Conservation (phyloP, 2,329 filamentous ascomycete genomes). For the Pleomassaria siparia region DNA sequence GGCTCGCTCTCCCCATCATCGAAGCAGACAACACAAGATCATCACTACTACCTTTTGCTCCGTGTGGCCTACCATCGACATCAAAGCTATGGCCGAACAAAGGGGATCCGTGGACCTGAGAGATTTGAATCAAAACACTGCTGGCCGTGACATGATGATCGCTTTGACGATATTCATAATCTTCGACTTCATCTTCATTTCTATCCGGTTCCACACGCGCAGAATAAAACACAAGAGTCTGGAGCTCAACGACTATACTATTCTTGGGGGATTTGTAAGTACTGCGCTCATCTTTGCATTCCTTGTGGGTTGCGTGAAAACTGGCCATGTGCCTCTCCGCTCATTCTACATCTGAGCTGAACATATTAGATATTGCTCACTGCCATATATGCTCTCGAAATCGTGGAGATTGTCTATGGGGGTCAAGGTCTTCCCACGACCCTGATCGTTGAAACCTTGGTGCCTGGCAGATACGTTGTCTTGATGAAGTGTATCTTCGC, state of each 20-base stretch:
- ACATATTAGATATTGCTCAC: slow-evolving; percentile 1
- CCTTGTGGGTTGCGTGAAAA: not conserved
- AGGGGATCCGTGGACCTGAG: not conserved
- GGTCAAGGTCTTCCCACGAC: not conserved
- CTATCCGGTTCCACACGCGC: slow-evolving; percentile 2
- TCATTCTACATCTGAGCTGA: not conserved
- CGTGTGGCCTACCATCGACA: not conserved
- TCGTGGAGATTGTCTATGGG: slow-evolving; percentile 3
- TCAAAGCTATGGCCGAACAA: not conserved
- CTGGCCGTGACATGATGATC: slow-evolving; percentile 1
- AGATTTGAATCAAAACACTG: not conserved
- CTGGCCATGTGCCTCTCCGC: not conserved
- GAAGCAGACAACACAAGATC: not conserved
- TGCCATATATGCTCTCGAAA: slow-evolving; percentile 1
- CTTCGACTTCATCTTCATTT: slow-evolving; percentile 7
- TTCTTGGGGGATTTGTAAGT: slow-evolving; percentile 7
- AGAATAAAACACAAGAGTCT: slow-evolving; percentile 1
- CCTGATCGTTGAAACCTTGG: slow-evolving; percentile 2
- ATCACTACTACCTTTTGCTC: not conserved
- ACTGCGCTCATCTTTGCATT: not conserved
- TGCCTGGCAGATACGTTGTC: not conserved
- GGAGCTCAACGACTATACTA: slow-evolving; percentile 6
- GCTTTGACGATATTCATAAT: slow-evolving; percentile 4
- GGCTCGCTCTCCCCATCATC: not conserved
- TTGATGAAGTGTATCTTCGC: slow-evolving; percentile 4